Percentiles rank a stretch among this genome's conserved stretches.
Evolutionary conservation across 306 rosid genomes (phyloP).

Genomic region (Sechiopsis laciniata): DNA sequence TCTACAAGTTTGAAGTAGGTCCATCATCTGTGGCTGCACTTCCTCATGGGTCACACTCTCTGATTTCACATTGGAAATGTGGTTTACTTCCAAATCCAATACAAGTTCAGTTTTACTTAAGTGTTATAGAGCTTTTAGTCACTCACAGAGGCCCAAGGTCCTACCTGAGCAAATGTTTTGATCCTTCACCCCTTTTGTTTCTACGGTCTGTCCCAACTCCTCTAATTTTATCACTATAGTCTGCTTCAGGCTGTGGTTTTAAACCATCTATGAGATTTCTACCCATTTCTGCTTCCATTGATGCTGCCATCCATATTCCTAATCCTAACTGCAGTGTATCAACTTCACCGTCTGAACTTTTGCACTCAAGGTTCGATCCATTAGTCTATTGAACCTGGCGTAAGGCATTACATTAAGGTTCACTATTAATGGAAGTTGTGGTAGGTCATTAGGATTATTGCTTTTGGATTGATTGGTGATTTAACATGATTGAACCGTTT

Average conservation of each 20-base stretch:
- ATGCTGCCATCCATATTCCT: not conserved
- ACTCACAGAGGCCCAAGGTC: not conserved
- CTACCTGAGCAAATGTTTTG: not conserved
- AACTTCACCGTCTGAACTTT: not conserved
- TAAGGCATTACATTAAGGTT: not conserved
- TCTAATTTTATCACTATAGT: not conserved
- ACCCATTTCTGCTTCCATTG: not conserved
- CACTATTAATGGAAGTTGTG: no score
- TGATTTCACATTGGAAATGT: not conserved
- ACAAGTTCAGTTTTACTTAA: not conserved
- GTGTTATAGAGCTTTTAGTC: not conserved
- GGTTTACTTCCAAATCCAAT: slow-evolving; percentile 1
- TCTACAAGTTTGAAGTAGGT: not conserved
- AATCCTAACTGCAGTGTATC: not conserved
- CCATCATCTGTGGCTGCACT: not conserved
- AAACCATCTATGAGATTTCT: not conserved
- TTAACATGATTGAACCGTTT: no score
- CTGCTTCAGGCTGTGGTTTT: not conserved
- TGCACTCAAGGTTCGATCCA: not conserved
- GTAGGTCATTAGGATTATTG: no score
- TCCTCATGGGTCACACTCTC: not conserved
- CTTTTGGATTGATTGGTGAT: no score
- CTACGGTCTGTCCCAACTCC: not conserved
- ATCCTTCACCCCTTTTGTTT: not conserved
- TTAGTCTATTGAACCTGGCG: not conserved